Evolutionary conservation across 2,329 filamentous ascomycete species (phyloP), one percentile per base, ranked within the genome.

Genomic region (Parafenestella ontariensis): DNA sequence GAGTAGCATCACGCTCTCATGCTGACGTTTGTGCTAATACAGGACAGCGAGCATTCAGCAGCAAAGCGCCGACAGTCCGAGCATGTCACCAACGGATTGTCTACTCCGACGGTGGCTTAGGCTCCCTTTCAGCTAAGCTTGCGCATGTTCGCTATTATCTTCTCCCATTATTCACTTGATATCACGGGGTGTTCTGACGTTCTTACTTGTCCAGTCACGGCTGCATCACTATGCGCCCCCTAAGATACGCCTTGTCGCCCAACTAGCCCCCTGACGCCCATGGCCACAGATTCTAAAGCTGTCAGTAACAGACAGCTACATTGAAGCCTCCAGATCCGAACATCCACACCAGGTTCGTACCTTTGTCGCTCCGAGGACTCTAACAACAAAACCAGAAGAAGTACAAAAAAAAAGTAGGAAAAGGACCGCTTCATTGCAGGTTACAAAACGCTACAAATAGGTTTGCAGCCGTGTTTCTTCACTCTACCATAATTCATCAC

Each of bases 11-110:
- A 64, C 46, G 56, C 52, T 52, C 54, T 58, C 46, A 60, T 66
- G 66, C 72, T 76, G 66, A 75, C 73, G 49, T 65, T 50, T 59
- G 53, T 65, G 70, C 71, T 75, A 68, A 73, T 72, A 42, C 68
- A 76, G 73, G 71, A 69, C 65, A 73, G 69, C 68, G 64, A 69
- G 51, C 66, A 66, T 56, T 42, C 57, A 52, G 52, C 60, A 64
- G 62, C 70, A 63, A 76, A 76, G 64, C 72, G 70, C 40, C 67
- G 54, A 54, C 69, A 69, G 49, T 62, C 70, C 58, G 65, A 66
- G 46, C 63, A 59, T 52, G 55, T 63, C 48, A 59, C 57, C 64
- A 70, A 72, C 52, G 71, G 70, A 50, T 55, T 72, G 20, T 58
- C 64, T 34, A 62, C 64, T 34, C 65, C 65, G 50, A 68, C 65